Base-by-base conservation (phyloP, 805 yeast genomes). In the Suhomyces sp. region DNA sequence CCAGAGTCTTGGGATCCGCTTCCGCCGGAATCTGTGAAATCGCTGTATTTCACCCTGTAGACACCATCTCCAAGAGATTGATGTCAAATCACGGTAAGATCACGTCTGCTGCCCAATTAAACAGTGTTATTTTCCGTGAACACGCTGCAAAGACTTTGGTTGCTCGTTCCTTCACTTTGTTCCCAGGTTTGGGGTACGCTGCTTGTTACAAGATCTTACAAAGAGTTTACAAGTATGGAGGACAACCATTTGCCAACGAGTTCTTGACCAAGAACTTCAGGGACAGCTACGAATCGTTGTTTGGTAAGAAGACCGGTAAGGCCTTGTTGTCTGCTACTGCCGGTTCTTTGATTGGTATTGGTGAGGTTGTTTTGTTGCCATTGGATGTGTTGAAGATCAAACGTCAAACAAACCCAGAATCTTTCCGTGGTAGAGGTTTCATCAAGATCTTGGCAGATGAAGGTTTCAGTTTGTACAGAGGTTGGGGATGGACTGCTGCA, bases 401-500 rank as follows among this genome's bases (percentile, higher is more conserved):
- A 72, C 90, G 98, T 72, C 99, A 93, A 74, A 93, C 99, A 36
- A 93, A 93, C 73, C 99, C 99, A n/a, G 98, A 91, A 66, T 72
- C 98, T n/a, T 93, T 93, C 78, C 83, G 81, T 65, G 99, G 99
- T 51, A 85, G 98, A 72, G 98, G 98, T 8, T 90, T 93, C 68
- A 42, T 90, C 48, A 83, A 77, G 64, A 87, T 93, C 54, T 59
- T 93, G 42, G 56, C 72, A 37, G 98, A 93, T 58, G 98, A 93
- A 68, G 98, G 98, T 13, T 74, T 88, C 40, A 88, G 93, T 16
- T 73, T 93, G 50, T 93, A 93, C 71, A 77, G 96, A 60, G 99
- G 99, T 48, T 90, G 97, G 95, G 98, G 97, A 40, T 93, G 99
- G 99, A 93, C 99, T 41, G 95, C 95, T 50, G 99, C 99, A 28